These are phyloP conservation scores for Penicillium sp. DNA, from an alignment of 2,329 filamentous ascomycete genomes.

Conservation along the genomic window DNA sequence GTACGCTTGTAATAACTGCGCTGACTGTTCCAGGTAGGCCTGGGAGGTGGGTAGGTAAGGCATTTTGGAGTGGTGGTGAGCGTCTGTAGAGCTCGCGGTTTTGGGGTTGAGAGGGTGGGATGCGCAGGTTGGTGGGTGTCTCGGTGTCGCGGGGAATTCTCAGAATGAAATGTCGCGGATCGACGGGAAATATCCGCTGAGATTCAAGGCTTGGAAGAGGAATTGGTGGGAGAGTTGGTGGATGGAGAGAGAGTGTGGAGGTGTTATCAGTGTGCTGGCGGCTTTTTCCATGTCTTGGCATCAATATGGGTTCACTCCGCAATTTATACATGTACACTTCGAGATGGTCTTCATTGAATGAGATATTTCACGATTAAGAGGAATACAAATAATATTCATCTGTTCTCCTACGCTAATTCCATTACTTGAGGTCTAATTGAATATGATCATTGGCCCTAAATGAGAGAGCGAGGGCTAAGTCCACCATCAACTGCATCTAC, in stretches of 20 bases:
- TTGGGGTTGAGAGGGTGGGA: not conserved
- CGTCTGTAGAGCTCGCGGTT: slow-evolving; percentile 13
- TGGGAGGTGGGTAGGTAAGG: slow-evolving; percentile 77
- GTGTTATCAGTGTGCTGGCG: slow-evolving; percentile 23
- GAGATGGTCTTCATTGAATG: not conserved
- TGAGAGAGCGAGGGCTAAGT: not conserved
- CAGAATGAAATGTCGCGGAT: not conserved
- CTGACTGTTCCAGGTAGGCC: slow-evolving; percentile 87
- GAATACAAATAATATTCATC: not conserved
- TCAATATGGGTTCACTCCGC: not conserved
- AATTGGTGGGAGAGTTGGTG: slow-evolving; percentile 8
- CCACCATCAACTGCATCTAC: not conserved
- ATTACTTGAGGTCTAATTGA: too few relatives aligned
- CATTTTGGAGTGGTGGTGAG: slow-evolving; percentile 55
- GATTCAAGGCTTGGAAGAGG: not conserved
- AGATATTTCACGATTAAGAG: too few relatives aligned
- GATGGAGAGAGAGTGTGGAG: slow-evolving; percentile 17
- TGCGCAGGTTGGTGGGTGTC: not conserved
- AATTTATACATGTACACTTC: not conserved
- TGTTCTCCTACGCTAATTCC: not conserved
- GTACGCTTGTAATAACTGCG: slow-evolving; percentile 79
- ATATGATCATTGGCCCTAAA: not conserved
- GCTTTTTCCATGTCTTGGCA: slow-evolving; percentile 31
- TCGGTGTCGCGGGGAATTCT: not conserved
- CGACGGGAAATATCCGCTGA: not conserved